Evolutionary conservation across 306 rosid genomes (phyloP), one percentile per base, ranked within the genome.

Genomic region (Oxytropis ochrocephala): DNA sequence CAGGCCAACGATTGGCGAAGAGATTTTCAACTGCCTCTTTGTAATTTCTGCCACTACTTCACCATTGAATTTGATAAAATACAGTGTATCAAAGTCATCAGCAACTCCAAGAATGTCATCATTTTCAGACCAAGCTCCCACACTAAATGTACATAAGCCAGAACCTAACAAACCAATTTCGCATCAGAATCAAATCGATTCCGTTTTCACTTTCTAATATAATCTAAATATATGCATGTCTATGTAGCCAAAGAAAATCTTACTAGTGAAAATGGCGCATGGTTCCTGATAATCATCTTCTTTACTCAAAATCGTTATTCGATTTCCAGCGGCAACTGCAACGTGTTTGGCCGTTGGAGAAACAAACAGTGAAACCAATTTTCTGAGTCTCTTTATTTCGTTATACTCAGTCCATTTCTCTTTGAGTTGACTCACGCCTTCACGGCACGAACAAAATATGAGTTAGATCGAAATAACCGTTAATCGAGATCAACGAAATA

Each of bases 281-380:
- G 99, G 88, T 72, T 82, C 80, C 2, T 66, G 76, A 83, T 85
- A 94, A 60, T 89, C 88, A 67, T 88, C 96, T 75, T 85, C 86
- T 79, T 89, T 84, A 56, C 74, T 85, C 62, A 94, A 70, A 85
- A 91, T 78, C 18, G 95, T 91, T 67, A 94, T 84, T 60, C 82
- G 96, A 80, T 91, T 91, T 61, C 96, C 96, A 27, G 91, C 75
- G n/a, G 85, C 97, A 70, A 94, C 95, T 21, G 97, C 99, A 33
- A 91, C 96, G 51, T 76, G 78, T 68, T 91, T 91, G 10, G 92
- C 95, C 0, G 83, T 82, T 1, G 85, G 84, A 10, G 96, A 94
- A 71, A 89, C 79, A 62, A 91, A 88, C 60, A 91, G 76, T 17
- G 95, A 89, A 11, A 86, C 69, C 73, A 82, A 79, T 72, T 67